These are phyloP conservation scores for Halophytophthora batemanensis DNA, from an alignment of 352 stramenopile genomes.

Conservation along the genomic window DNA sequence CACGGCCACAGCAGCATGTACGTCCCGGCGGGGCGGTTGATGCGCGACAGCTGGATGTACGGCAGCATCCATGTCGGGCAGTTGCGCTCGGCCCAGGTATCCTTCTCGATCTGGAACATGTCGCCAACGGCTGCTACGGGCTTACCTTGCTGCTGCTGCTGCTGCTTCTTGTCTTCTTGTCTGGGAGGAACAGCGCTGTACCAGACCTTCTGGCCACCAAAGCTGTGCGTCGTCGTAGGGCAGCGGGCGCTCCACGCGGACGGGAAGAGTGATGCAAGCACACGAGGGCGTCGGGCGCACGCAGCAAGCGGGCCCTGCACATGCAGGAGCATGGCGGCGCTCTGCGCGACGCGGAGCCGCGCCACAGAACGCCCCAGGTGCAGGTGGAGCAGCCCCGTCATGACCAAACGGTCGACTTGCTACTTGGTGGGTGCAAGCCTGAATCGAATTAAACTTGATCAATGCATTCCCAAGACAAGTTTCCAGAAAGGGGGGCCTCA, in stretches of 20 bases:
- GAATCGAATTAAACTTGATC: too few relatives aligned
- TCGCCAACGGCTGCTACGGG: constrained; percentile 12
- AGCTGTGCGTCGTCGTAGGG: background rate
- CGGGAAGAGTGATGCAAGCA: background rate
- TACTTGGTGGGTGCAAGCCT: too few relatives aligned
- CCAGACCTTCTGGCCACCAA: background rate
- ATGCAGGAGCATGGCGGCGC: background rate
- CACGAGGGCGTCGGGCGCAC: too few relatives aligned
- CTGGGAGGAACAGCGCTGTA: background rate
- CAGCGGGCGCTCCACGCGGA: too few relatives aligned
- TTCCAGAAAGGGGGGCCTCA: too few relatives aligned
- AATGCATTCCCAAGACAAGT: too few relatives aligned
- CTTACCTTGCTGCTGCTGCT: background rate
- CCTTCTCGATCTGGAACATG: constrained; percentile 72
- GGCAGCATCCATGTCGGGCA: constrained; percentile 74
- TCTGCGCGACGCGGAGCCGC: background rate
- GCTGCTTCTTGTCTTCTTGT: background rate
- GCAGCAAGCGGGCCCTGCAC: background rate
- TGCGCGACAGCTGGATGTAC: constrained; percentile 83
- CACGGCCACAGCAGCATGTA: constrained; percentile 97
- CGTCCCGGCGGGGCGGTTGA: constrained; percentile 86
- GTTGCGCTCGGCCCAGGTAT: constrained; percentile 84
- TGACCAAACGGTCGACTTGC: background rate
- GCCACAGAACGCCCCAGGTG: background rate
- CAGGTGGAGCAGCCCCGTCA: background rate